phyloP scores from a whole-genome alignment of 208 protist genomes.

The Acanthamoeba sp. region DNA sequence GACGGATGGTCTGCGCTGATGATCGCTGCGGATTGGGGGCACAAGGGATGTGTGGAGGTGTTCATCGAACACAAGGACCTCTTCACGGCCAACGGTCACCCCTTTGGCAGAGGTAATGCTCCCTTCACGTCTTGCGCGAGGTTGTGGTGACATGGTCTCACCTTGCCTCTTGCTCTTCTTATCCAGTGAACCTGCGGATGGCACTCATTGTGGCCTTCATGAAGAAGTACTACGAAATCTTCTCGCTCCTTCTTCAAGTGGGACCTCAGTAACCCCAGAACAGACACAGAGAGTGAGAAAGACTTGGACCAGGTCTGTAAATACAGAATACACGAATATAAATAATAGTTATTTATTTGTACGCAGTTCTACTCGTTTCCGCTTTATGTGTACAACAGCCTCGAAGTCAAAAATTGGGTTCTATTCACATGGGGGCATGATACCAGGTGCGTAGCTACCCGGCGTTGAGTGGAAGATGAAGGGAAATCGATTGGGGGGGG shows the following conservation, averaged over 20 bases:
- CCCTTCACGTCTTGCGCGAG: not conserved
- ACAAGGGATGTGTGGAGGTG: constrained; percentile 30
- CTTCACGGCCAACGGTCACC: constrained; percentile 36
- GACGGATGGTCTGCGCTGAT: constrained; percentile 57
- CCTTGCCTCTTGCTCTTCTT: not conserved
- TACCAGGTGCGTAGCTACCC: no score
- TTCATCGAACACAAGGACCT: constrained; percentile 49
- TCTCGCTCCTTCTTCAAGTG: constrained; percentile 46
- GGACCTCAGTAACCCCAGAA: not conserved
- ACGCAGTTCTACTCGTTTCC: not conserved
- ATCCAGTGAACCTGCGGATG: constrained; percentile 59
- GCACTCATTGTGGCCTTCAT: constrained; percentile 57
- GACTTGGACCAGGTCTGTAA: no score
- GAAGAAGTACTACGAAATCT: constrained; percentile 68
- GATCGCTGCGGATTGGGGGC: constrained; percentile 45
- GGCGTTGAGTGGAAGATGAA: no score
- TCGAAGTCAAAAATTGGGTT: not conserved
- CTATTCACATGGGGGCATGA: not conserved
- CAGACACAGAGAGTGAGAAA: not conserved
- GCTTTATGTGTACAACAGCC: no score
- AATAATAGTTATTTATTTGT: not conserved
- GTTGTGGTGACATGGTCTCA: not conserved
- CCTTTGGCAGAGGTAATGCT: not conserved
- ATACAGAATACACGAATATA: no score
- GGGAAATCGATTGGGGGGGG: no score